Evolutionary conservation across 2,329 filamentous ascomycete genomes (phyloP).

Genomic region (Botryotinia calthae): DNA sequence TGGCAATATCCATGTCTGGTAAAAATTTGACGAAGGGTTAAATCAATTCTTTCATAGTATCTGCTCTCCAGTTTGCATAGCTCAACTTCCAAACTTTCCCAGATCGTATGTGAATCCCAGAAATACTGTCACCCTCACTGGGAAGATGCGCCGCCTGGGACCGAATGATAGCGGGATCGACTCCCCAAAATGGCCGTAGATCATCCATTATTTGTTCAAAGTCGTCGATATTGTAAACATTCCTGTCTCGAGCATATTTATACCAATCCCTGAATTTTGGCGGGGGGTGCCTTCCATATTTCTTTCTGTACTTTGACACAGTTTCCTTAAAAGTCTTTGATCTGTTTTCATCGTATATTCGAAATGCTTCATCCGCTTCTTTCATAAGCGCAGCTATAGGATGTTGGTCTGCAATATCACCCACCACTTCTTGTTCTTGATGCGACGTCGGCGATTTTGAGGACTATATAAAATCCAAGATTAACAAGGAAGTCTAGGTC

Average conservation of each 20-base stretch:
- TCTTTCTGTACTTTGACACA: slow-evolving; percentile 53
- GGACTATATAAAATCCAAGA: slow-evolving; percentile 23
- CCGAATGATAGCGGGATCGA: slow-evolving; percentile 39
- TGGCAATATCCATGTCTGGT: slow-evolving; percentile 65
- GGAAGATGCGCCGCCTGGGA: slow-evolving; percentile 45
- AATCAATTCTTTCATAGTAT: slow-evolving; percentile 42
- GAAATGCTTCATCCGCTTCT: slow-evolving; percentile 37
- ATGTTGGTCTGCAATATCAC: slow-evolving; percentile 32
- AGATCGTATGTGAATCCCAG: slow-evolving; percentile 37
- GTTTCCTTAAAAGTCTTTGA: slow-evolving; percentile 51
- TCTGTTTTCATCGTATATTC: slow-evolving; percentile 36
- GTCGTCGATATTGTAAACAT: slow-evolving; percentile 59
- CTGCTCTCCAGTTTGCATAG: slow-evolving; percentile 43
- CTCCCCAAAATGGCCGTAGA: slow-evolving; percentile 57
- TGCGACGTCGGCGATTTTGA: slow-evolving; percentile 33
- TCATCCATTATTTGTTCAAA: slow-evolving; percentile 65
- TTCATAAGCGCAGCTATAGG: slow-evolving; percentile 38
- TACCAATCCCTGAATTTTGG: slow-evolving; percentile 64
- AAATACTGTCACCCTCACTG: slow-evolving; percentile 28
- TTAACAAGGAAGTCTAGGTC: background rate
- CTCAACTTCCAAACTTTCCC: slow-evolving; percentile 39
- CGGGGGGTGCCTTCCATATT: slow-evolving; percentile 59
- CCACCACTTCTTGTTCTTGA: slow-evolving; percentile 29
- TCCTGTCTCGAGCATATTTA: slow-evolving; percentile 49
- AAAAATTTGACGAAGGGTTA: slow-evolving; percentile 49